Evolutionary conservation across 768 basidiomycete genomes (phyloP), one percentile per base, ranked within the genome.

Genomic region (Lactarius deliciosus): DNA sequence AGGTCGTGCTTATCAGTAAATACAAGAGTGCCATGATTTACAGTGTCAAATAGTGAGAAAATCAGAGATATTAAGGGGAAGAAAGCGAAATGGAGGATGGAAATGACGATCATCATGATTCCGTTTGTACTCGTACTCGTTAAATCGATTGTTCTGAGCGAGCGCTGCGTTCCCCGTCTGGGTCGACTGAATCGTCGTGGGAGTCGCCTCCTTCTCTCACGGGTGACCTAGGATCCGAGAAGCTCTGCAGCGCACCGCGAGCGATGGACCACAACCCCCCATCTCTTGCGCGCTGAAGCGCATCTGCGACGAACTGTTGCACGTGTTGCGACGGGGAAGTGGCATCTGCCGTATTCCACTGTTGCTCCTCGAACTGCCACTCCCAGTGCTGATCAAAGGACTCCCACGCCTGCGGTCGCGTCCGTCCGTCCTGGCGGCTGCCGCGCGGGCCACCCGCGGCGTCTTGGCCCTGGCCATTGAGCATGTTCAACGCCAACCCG

Each of bases 321-420:
- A 79, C 80, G 40, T 81, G 78, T 28, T 70, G 73, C n/a, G 77
- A 70, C 30, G 75, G 72, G 55, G 68, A 71, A 11, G 64, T 75
- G 74, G 69, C 67, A 50, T 72, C 70, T 5, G 70, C 70, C 34
- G 66, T 64, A 25, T 69, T 59, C 60, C 69, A 61, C 65, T 70
- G 71, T 16, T 72, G 57, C 62, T 75, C 71, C 25, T 69, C 68
- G 72, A 85, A 80, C 73, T 85, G 84, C 88, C 88, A 86, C 54
- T 85, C 80, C 45, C 75, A 76, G 73, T 89, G 88, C 57, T 77
- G 76, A 57, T 85, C 81, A 72, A 88, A 92, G 16, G 86, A 80
- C 53, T 90, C 87, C 89, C 88, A 90, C 57, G 85, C 74, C 67
- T 83, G 85, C 5, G 86, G 77, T 20, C 74, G 75, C 32, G 32